Base-by-base conservation (phyloP, 371 early-diverging fungal species). In the Mortierella sp. region DNA sequence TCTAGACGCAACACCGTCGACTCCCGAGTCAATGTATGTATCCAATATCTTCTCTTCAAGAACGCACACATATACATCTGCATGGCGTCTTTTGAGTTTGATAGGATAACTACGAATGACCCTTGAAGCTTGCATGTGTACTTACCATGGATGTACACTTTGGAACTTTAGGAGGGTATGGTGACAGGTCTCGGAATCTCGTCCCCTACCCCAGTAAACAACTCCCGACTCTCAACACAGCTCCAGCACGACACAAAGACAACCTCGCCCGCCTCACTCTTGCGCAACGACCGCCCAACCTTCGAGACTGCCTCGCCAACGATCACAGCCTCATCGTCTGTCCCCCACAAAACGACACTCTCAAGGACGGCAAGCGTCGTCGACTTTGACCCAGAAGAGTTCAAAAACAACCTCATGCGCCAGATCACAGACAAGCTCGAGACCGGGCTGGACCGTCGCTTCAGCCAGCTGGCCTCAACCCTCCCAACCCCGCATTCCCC, bases 161-260 rank as follows among this genome's bases (percentile, higher is more conserved):
- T 19, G 13, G 16, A 55, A 29, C 37, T 19, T 26, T 76, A 80
- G 80, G 80, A 80, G 31, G 39, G 70, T n/a, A 19, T 76, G 47
- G 50, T 80, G 45, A 68, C 55, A 43, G 80, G 73, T 45, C 70
- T 80, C 8, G 80, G 80, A 16, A 80, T 80, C 40, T 72, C 76
- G 0, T 74, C 79, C 14, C 79, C 79, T 2, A 50, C 50, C 37
- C 29, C 64, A 68, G 43, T 44, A 37, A 24, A 29, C 48, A 44
- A 65, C 39, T 26, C 52, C 69, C 55, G 53, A 44, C 29, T 72
- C 68, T 22, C 50, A 24, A 26, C 55, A 31, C 55, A 55, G 31
- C 19, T 11, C 0, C 55, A 55, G 16, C 31, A 55, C 55, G 31
- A 55, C 29, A 31, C 31, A 24, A 55, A 55, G 19, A 55, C 55